Evolutionary conservation across 805 yeast species (phyloP).

Genomic region (Scheffersomyces spartinae): DNA sequence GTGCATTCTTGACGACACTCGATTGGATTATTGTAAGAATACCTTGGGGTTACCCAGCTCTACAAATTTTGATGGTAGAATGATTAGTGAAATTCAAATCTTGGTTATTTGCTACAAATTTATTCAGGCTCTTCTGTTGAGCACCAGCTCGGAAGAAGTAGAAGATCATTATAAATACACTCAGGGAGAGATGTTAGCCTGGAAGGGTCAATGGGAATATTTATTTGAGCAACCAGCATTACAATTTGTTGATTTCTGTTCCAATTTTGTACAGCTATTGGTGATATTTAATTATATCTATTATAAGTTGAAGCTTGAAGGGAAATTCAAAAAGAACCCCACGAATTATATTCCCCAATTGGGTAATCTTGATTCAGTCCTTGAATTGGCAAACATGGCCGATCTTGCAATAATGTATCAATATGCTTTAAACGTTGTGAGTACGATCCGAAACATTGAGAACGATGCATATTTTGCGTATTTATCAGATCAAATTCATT

Average conservation of each 20-base stretch:
- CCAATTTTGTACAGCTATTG: constrained; percentile 47
- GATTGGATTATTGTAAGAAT: constrained; percentile 47
- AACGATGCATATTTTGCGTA: constrained; percentile 52
- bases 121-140: constrained; percentile 29
- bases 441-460: constrained; percentile 26
- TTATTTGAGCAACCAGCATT: constrained; percentile 58
- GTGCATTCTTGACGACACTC: constrained; percentile 48
- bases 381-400: neutral
- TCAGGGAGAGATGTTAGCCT: constrained; percentile 38
- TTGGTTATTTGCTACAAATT: constrained; percentile 48
- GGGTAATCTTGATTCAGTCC: too few relatives aligned
- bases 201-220: constrained; percentile 64
- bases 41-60: constrained; percentile 47
- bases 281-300: constrained; percentile 31
- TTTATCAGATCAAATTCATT: constrained; percentile 61
- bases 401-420: too few relatives aligned
- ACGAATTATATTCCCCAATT: neutral
- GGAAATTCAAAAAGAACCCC: constrained; percentile 9
- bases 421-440: too few relatives aligned
- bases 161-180: constrained; percentile 6
- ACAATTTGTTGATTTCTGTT: constrained; percentile 65
- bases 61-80: constrained; percentile 73
- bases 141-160: constrained; percentile 1
- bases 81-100: constrained; percentile 64
- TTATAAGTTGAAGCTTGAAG: too few relatives aligned